Base-by-base conservation (phyloP, 129 eudicot species). In the Dittrichia graveolens region DNA sequence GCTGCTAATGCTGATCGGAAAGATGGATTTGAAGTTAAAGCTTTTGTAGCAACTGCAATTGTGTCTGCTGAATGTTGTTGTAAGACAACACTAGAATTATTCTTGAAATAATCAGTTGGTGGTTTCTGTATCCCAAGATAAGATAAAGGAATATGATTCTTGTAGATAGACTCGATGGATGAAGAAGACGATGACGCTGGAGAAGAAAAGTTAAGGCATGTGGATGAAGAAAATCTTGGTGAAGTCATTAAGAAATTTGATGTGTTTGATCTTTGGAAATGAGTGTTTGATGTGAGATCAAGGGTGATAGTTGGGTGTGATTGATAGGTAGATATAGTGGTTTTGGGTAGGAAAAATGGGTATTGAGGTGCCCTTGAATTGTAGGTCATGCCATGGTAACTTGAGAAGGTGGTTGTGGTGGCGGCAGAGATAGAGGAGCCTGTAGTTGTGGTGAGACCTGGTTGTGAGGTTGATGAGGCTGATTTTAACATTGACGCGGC, bases 291-390 rank as follows among this genome's bases (percentile, higher is more conserved):
- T 63, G 82, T 79, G 68, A 91, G 95, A 83, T 91, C 97, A 35
- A 91, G 89, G 41, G 91, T 85, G 75, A 91, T 64, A 5, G 97
- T 91, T 39, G 95, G 97, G 86, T 91, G 97, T 38, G 85, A 84
- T 60, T 82, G 90, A 37, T 85, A 78, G 38, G 91, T 82, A 12
- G 88, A 74, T 48, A 79, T 80, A 67, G 86, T 65, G 34, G 90
- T 77, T 73, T 75, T 80, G 6, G 90, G 90, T 69, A 82, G 69
- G 69, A 81, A 80, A 73, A 85, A 79, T 73, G 82, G 79, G 52
- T 82, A 76, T 63, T 56, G 82, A 57, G 69, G 52, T 61, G 74
- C 10, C 65, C 31, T 57, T 72, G 63, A 49, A 42, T 13, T 69
- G 76, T 53, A 86, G 71, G 75, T 45, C 46, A 67, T 71, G 61